A percentile compares a stretch with the other conserved stretches of the same genome.
Conservation (phyloP, 148 eudicot species). For the Diospyros lotus region DNA sequence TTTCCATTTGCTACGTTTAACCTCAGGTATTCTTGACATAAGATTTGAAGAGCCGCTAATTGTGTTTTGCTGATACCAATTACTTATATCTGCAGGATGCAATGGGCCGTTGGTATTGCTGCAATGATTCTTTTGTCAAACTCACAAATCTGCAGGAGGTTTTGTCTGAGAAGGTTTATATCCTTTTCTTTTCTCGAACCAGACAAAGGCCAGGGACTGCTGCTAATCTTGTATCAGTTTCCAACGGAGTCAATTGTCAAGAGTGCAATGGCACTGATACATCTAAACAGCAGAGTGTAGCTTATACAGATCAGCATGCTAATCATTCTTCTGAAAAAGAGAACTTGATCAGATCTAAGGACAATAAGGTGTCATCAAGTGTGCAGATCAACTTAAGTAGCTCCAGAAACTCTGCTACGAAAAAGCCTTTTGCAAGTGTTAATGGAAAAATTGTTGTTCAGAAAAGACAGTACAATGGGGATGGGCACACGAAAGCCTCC, state of each 20-base stretch:
- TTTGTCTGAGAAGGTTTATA: conserved; percentile 89
- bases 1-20: conserved; percentile 1
- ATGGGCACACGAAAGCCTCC: conserved; percentile 31
- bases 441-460: conserved; percentile 35
- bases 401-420: conserved; percentile 30
- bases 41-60: not conserved
- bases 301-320: conserved; percentile 20
- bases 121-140: conserved; percentile 84
- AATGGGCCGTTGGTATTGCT: conserved; percentile 89
- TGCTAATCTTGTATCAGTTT: conserved; percentile 28
- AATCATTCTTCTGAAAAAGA: conserved; percentile 27
- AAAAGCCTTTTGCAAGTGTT: conserved; percentile 26
- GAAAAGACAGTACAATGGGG: conserved; percentile 37
- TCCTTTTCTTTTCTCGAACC: conserved; percentile 84
- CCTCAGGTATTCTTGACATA: conserved; percentile 5
- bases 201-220: conserved; percentile 53
- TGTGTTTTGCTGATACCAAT: conserved; percentile 17
- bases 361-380: conserved; percentile 34
- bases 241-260: conserved; percentile 53
- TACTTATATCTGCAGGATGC: conserved; percentile 55
- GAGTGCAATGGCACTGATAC: conserved; percentile 40
- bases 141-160: conserved; percentile 70
- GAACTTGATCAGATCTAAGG: conserved; percentile 29
- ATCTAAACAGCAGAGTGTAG: conserved; percentile 22
- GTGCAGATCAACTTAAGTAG: conserved; percentile 37